phyloP scores from a whole-genome alignment of 208 protist species.

The Pavlovales sp. region DNA sequence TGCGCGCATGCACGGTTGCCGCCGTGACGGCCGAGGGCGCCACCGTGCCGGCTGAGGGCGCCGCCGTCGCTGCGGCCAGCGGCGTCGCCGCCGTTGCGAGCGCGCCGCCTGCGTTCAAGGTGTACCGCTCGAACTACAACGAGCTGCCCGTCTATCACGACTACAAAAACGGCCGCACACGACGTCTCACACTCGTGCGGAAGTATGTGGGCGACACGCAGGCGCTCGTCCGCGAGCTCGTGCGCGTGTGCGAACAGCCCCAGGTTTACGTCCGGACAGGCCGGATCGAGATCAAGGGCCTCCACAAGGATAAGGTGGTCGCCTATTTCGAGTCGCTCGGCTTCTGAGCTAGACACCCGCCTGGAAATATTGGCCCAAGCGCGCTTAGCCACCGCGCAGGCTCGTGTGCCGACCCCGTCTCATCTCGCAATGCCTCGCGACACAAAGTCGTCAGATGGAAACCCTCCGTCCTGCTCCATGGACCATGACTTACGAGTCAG shows the following conservation, averaged over 20 bases:
- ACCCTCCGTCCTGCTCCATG: no score
- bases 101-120: not conserved
- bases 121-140: not conserved
- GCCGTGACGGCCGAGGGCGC: no score
- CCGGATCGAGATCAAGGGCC: not conserved
- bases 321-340: not conserved
- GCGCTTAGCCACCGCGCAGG: no score
- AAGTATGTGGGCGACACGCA: not conserved
- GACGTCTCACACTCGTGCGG: not conserved
- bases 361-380: no score
- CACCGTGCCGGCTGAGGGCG: no score
- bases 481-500: no score
- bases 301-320: not conserved
- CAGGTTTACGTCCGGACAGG: not conserved
- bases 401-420: no score
- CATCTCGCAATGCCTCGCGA: no score
- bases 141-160: not conserved
- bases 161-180: not conserved
- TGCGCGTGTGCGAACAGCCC: not conserved
- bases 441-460: no score
- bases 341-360: not conserved
- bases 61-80: no score
- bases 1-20: no score
- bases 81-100: no score
- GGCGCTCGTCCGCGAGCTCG: not conserved